Evolutionary conservation across 371 early-diverging fungal species (phyloP).

Genomic region (Umbelopsis sp.): DNA sequence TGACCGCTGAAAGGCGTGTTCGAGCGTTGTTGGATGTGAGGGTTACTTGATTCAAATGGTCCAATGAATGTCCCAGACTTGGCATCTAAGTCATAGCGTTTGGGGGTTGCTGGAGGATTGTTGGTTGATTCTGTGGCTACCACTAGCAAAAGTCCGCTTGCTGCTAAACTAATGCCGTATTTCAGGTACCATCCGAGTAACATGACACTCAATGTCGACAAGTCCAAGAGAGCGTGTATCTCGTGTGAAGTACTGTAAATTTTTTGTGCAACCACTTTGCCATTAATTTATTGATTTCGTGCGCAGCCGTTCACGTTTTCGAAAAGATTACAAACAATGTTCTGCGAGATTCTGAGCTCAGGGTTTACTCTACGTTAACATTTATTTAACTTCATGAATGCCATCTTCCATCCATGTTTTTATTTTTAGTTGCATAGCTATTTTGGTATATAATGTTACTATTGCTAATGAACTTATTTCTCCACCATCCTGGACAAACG

Average conservation of each 20-base stretch:
- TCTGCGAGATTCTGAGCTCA: no score
- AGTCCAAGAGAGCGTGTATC: background rate
- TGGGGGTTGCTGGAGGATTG: background rate
- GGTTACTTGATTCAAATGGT: background rate
- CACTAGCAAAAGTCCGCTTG: background rate
- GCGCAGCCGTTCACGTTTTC: no score
- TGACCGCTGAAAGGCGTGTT: background rate
- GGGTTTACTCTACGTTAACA: no score
- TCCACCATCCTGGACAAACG: conserved; percentile 3
- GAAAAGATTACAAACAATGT: no score
- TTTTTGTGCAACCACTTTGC: no score
- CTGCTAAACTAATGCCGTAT: background rate
- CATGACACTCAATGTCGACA: background rate
- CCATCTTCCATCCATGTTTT: no score
- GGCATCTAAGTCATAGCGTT: background rate
- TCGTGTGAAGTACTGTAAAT: no score
- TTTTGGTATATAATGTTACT: background rate
- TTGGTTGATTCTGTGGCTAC: background rate
- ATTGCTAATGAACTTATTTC: background rate
- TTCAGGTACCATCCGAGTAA: background rate
- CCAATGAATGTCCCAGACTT: background rate
- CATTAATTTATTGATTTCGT: no score
- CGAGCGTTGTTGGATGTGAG: background rate
- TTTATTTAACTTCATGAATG: no score
- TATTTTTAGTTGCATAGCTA: no score